phyloP scores from a whole-genome alignment of 768 basidiomycete species.

The Sutorius australiensis region DNA sequence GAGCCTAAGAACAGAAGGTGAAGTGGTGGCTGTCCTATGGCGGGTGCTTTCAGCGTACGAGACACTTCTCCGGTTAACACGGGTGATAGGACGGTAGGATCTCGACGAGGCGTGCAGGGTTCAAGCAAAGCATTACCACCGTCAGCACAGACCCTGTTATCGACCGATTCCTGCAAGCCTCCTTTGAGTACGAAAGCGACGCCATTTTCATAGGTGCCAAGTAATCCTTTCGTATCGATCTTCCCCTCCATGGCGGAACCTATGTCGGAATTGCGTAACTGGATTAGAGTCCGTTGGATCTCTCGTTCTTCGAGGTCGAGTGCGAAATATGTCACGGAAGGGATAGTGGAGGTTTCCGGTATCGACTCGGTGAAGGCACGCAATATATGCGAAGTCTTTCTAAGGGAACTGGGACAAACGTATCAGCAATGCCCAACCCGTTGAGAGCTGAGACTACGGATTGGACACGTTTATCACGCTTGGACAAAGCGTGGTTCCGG shows the following conservation, averaged over 20 bases:
- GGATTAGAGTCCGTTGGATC: slow-evolving; percentile 71
- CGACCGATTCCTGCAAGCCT: slow-evolving; percentile 14
- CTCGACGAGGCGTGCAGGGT: slow-evolving; percentile 17
- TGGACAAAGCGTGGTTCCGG: not conserved
- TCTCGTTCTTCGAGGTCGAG: slow-evolving; percentile 90
- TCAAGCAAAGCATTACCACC: not conserved
- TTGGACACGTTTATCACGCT: not conserved
- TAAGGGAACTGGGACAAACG: slow-evolving; percentile 54
- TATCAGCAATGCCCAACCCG: slow-evolving; percentile 8
- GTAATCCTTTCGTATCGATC: slow-evolving; percentile 77
- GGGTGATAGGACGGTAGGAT: slow-evolving; percentile 40
- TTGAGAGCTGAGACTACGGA: not conserved
- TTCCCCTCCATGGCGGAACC: slow-evolving; percentile 64
- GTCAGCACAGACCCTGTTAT: slow-evolving; percentile 3
- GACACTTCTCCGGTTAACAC: slow-evolving; percentile 20
- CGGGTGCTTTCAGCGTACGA: slow-evolving; percentile 35
- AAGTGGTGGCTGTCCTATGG: slow-evolving; percentile 52
- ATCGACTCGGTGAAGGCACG: slow-evolving; percentile 61
- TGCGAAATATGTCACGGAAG: slow-evolving; percentile 81
- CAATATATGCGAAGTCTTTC: slow-evolving; percentile 86
- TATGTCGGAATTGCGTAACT: slow-evolving; percentile 60
- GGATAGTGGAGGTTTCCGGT: slow-evolving; percentile 27
- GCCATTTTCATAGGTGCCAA: slow-evolving; percentile 90
- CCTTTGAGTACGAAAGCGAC: slow-evolving; percentile 67
- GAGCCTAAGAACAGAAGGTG: slow-evolving; percentile 92